Evolutionary conservation across 1,284 basidiomycete species (phyloP).

Genomic region (Austroboletus niveus): DNA sequence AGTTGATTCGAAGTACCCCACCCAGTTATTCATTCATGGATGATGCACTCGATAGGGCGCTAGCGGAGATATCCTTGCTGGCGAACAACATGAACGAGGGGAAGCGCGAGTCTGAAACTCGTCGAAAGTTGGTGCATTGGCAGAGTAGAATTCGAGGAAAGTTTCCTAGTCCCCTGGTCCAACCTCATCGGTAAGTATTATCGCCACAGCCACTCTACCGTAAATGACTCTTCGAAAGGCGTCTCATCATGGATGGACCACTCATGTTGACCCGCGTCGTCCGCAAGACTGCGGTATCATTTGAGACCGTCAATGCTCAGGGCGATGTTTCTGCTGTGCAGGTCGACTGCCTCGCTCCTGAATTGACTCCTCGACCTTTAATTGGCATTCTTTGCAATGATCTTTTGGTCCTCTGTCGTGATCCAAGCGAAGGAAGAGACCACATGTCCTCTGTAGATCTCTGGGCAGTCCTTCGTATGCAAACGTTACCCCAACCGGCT

Average conservation of each 20-base stretch:
- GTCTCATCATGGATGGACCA: constrained; percentile 85
- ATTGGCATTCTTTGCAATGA: constrained; percentile 90
- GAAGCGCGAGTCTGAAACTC: constrained; percentile 89
- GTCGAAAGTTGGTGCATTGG: constrained; percentile 88
- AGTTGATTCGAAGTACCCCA: constrained; percentile 81
- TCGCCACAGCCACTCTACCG: constrained; percentile 1
- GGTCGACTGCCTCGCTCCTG: constrained; percentile 85
- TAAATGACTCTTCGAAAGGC: constrained; percentile 43
- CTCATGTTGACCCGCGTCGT: constrained; percentile 85
- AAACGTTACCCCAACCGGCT: constrained; percentile 84
- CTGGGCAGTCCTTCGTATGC: constrained; percentile 92
- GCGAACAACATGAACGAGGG: constrained; percentile 97
- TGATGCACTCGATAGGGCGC: constrained; percentile 83
- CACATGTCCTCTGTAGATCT: constrained; percentile 75
- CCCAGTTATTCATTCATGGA: constrained; percentile 67
- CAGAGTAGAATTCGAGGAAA: constrained; percentile 87
- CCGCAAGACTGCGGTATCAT: constrained; percentile 82
- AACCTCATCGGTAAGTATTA: constrained; percentile 81
- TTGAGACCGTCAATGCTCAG: constrained; percentile 76
- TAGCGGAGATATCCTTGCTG: constrained; percentile 81
- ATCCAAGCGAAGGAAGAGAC: constrained; percentile 74
- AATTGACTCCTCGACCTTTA: constrained; percentile 71
- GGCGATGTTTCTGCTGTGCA: constrained; percentile 79
- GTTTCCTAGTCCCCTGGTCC: constrained; percentile 94
- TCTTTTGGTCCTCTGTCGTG: constrained; percentile 84